phyloP scores from a whole-genome alignment of 306 rosid species.

The Cyclanthera cordifolia region DNA sequence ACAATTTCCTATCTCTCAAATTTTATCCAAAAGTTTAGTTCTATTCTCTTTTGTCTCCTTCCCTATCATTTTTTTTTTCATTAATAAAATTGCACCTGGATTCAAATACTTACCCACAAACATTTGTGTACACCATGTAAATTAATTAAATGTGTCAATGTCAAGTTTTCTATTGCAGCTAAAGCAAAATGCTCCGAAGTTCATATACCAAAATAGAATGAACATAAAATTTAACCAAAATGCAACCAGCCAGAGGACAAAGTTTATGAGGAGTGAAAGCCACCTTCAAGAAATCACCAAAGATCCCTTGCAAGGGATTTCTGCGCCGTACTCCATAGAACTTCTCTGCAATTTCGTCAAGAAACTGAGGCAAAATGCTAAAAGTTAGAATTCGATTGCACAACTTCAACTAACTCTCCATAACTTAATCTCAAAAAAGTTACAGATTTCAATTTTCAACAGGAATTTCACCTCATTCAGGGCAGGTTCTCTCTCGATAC shows the following conservation, averaged over 20 bases:
- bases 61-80: too few species aligned
- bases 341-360: conserved; percentile 72
- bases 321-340: conserved; percentile 72
- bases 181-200: not conserved
- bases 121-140: not conserved
- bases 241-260: not conserved
- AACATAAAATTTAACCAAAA: not conserved
- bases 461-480: conserved; percentile 56
- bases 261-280: not conserved
- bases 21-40: not conserved
- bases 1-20: not conserved
- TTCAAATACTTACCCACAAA: too few species aligned
- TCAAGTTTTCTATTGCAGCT: not conserved
- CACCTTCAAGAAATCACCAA: conserved; percentile 89
- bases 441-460: not conserved
- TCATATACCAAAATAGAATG: not conserved
- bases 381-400: conserved; percentile 24
- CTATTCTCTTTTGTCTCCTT: not conserved
- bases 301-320: conserved; percentile 84
- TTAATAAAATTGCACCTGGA: too few species aligned
- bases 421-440: conserved; percentile 1
- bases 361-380: conserved; percentile 44
- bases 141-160: not conserved
- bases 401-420: not conserved
- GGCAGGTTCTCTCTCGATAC: conserved; percentile 68